A percentile compares a stretch with the other conserved stretches of the same genome.
Conservation (phyloP, 1,284 basidiomycete species). For the Cutaneotrichosporon spelunceum region DNA sequence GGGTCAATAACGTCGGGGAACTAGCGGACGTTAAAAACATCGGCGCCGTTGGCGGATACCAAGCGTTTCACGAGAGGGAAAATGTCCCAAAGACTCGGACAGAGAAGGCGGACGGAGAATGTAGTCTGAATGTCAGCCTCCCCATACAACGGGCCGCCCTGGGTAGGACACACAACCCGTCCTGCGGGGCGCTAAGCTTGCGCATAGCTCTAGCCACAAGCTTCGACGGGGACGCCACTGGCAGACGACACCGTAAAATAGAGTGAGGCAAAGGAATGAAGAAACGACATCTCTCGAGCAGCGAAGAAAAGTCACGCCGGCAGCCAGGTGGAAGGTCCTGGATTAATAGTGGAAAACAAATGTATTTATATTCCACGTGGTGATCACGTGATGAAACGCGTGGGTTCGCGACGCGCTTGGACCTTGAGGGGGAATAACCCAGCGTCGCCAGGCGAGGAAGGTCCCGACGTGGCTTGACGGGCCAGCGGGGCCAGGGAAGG, state of each 20-base stretch:
- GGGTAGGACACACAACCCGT: slow-evolving; percentile 12
- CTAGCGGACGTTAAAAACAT: not conserved
- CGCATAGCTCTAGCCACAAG: slow-evolving; percentile 18
- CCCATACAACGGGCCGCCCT: slow-evolving; percentile 24
- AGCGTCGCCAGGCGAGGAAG: not conserved
- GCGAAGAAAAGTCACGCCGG: not conserved
- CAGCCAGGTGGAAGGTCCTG: not conserved
- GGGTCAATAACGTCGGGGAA: not conserved
- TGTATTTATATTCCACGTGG: not conserved
- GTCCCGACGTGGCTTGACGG: not conserved
- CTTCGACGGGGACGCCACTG: slow-evolving; percentile 14
- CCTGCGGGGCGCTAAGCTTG: slow-evolving; percentile 23
- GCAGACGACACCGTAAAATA: slow-evolving; percentile 3
- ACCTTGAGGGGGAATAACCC: not conserved
- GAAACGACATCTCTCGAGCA: slow-evolving; percentile 1
- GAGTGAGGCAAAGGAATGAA: slow-evolving; percentile 12
- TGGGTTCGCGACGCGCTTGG: not conserved
- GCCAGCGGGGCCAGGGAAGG: not conserved
- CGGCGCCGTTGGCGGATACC: not conserved
- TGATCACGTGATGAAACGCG: slow-evolving; percentile 1
- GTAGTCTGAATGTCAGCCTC: slow-evolving; percentile 15
- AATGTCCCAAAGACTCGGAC: not conserved
- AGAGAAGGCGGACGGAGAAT: too few species aligned
- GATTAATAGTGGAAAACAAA: not conserved
- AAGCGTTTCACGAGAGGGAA: not conserved